phyloP scores from a whole-genome alignment of 495 filamentous ascomycete genomes.

The Hyaloscypha bicolor region DNA sequence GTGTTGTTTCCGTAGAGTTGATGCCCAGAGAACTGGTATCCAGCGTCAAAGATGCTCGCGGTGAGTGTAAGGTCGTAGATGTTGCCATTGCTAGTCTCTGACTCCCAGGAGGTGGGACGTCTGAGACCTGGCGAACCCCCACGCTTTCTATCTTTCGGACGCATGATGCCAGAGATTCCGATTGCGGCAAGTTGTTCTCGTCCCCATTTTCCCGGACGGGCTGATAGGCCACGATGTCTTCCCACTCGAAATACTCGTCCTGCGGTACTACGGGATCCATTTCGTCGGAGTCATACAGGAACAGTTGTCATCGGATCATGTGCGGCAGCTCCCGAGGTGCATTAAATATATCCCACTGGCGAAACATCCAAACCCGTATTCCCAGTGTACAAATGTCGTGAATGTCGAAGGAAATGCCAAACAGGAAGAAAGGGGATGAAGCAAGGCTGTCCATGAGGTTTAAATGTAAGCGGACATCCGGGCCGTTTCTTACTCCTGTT shows the following conservation, averaged over 20 bases:
- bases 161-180: background rate
- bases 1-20: background rate
- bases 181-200: background rate
- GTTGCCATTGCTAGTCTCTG: background rate
- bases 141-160: background rate
- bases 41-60: background rate
- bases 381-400: background rate
- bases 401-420: background rate
- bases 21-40: slow-evolving; percentile 1
- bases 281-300: background rate
- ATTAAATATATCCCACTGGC: background rate
- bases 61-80: background rate
- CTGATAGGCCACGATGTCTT: slow-evolving; percentile 18
- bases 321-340: background rate
- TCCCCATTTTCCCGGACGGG: background rate
- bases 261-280: slow-evolving; percentile 11
- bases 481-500: background rate
- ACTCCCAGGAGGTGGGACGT: background rate
- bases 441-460: background rate
- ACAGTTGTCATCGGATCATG: background rate
- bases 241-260: slow-evolving; percentile 28
- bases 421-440: background rate
- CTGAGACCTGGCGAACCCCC: background rate
- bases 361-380: background rate
- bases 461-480: slow-evolving; percentile 2